These are phyloP conservation scores for Fermentozyma sake DNA, from an alignment of 1,139 yeast species.

Conservation along the genomic window DNA sequence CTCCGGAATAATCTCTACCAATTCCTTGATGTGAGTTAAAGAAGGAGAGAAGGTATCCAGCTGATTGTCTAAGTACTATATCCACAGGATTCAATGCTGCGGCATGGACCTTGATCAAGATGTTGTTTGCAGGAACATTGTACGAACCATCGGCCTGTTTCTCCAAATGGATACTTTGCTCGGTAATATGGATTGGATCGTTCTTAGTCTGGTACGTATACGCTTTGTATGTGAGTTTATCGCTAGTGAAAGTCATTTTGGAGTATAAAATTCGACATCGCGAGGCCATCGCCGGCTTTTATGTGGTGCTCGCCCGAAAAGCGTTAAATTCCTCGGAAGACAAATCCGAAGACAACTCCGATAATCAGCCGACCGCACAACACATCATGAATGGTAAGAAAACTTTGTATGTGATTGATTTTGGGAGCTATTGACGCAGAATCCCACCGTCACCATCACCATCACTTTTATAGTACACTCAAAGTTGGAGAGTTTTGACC, in stretches of 20 bases:
- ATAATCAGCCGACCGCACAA: too few species aligned
- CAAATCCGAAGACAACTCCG: too few species aligned
- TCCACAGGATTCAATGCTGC: slow-evolving; percentile 72
- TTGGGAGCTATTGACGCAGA: too few species aligned
- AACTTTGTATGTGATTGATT: too few species aligned
- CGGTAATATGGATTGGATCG: slow-evolving; percentile 11
- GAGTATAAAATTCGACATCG: slow-evolving; percentile 1
- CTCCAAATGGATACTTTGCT: slow-evolving; percentile 16
- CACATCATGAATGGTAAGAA: too few species aligned
- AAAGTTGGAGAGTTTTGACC: too few species aligned
- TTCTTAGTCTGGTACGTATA: slow-evolving; percentile 12
- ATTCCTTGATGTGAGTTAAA: slow-evolving; percentile 45
- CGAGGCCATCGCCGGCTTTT: too few species aligned
- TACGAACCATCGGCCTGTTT: slow-evolving; percentile 27
- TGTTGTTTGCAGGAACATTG: slow-evolving; percentile 35
- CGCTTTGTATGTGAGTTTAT: slow-evolving; percentile 15
- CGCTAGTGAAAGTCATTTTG: slow-evolving; percentile 14
- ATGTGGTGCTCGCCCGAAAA: too few species aligned
- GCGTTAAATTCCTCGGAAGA: too few species aligned
- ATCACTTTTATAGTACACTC: too few species aligned
- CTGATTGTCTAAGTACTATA: slow-evolving; percentile 37
- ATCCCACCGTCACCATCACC: too few species aligned
- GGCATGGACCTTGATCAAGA: slow-evolving; percentile 55
- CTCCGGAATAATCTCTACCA: slow-evolving; percentile 71
- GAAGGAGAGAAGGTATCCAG: slow-evolving; percentile 13